phyloP scores from a whole-genome alignment of 495 filamentous ascomycete species.

The Aspergillus wentii region DNA sequence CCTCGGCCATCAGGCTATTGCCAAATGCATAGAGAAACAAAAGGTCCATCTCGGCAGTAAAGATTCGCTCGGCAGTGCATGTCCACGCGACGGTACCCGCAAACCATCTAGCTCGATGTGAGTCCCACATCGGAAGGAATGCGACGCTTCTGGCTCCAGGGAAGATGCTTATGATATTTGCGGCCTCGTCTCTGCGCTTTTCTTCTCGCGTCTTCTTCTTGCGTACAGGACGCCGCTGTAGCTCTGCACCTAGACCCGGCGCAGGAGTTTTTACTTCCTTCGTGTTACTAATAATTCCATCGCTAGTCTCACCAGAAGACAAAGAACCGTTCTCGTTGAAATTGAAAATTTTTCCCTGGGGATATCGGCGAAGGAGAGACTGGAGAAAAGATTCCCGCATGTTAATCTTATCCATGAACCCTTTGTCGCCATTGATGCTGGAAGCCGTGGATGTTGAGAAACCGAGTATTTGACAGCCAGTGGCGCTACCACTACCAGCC shows the following conservation, averaged over 20 bases:
- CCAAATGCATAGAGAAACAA: constrained; percentile 48
- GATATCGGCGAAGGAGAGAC: constrained; percentile 38
- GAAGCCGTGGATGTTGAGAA: not conserved
- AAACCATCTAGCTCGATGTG: constrained; percentile 53
- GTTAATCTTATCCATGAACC: constrained; percentile 29
- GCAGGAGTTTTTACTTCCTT: too few relatives aligned
- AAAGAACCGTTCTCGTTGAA: constrained; percentile 35
- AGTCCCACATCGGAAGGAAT: constrained; percentile 50
- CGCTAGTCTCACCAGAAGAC: constrained; percentile 10
- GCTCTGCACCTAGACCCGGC: constrained; percentile 1
- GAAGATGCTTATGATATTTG: constrained; percentile 2
- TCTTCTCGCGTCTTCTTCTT: constrained; percentile 10
- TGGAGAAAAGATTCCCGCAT: constrained; percentile 5
- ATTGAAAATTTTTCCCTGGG: constrained; percentile 51
- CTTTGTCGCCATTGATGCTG: constrained; percentile 3
- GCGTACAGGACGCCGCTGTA: constrained; percentile 33
- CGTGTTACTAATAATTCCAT: constrained; percentile 4
- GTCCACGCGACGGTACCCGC: constrained; percentile 52
- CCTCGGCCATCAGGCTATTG: constrained; percentile 54
- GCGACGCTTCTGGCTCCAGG: constrained; percentile 6
- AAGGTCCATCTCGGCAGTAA: constrained; percentile 31
- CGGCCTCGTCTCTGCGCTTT: constrained; percentile 4
- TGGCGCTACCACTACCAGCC: constrained; percentile 1
- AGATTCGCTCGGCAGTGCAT: constrained; percentile 23
- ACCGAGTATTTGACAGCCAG: constrained; percentile 2